A percentile compares a stretch with the other conserved stretches of the same genome.
Conservation (phyloP, 2,329 filamentous ascomycete genomes). For the Coniochaeta ligniaria region DNA sequence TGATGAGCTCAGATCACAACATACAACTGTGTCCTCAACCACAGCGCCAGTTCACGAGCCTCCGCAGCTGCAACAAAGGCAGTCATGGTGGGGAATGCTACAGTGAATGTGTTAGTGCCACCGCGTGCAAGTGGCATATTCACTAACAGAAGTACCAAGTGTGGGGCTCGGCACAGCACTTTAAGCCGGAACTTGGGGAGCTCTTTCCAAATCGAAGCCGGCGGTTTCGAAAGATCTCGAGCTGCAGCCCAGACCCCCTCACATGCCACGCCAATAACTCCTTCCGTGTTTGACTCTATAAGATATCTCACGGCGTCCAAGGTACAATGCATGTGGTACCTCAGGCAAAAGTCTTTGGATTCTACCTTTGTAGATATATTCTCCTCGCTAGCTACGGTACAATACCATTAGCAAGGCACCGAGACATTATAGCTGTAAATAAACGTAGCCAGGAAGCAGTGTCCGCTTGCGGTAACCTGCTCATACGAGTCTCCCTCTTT, state of each 20-base stretch:
- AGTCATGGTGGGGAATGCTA: background rate
- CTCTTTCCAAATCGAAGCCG: background rate
- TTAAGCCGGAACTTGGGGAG: background rate
- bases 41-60: background rate
- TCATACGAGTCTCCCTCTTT: too few relatives aligned
- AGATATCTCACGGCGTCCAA: too few relatives aligned
- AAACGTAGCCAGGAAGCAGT: too few relatives aligned
- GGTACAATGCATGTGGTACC: too few relatives aligned
- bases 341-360: background rate
- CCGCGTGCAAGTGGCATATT: background rate
- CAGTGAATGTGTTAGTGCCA: background rate
- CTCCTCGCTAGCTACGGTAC: too few relatives aligned
- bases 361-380: too few relatives aligned
- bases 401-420: too few relatives aligned
- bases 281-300: background rate
- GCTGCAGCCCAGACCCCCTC: background rate
- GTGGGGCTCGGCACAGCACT: background rate
- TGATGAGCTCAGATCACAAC: constrained; percentile 6
- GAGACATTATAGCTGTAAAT: too few relatives aligned
- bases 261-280: background rate
- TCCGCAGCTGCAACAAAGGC: background rate
- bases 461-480: too few relatives aligned
- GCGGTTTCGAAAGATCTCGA: background rate
- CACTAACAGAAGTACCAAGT: background rate
- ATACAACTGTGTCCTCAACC: constrained; percentile 20